phyloP scores from a whole-genome alignment of 805 yeast species.

The Saccharomycopsis guyanensis region DNA sequence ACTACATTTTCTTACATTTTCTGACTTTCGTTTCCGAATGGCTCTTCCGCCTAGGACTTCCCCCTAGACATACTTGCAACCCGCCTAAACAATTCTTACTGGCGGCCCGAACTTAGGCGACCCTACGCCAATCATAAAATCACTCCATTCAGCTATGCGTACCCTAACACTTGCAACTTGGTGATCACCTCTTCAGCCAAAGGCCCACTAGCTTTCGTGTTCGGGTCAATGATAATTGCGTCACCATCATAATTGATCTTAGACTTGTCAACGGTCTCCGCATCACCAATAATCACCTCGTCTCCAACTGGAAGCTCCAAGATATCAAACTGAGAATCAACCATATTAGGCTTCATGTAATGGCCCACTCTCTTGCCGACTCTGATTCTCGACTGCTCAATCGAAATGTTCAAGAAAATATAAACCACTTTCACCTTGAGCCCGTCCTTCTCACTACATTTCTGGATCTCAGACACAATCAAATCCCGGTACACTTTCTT shows the following conservation, averaged over 20 bases:
- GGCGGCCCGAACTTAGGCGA: too few relatives aligned
- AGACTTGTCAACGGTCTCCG: not conserved
- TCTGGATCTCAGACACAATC: conserved; percentile 35
- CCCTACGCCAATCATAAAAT: too few relatives aligned
- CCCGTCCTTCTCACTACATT: conserved; percentile 15
- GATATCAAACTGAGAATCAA: conserved; percentile 65
- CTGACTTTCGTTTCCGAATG: too few relatives aligned
- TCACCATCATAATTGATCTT: not conserved
- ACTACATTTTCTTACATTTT: too few relatives aligned
- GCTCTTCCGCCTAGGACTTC: too few relatives aligned
- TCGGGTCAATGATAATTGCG: conserved; percentile 1
- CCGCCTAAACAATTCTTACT: too few relatives aligned
- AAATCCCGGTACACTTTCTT: conserved; percentile 65
- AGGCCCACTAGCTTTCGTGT: not conserved
- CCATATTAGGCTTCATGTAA: conserved; percentile 84
- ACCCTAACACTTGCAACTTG: conserved; percentile 2
- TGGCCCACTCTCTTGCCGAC: conserved; percentile 64
- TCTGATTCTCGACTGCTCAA: conserved; percentile 52
- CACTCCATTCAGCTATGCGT: too few relatives aligned
- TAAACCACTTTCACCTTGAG: conserved; percentile 41
- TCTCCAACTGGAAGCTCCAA: conserved; percentile 59
- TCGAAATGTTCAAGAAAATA: conserved; percentile 60
- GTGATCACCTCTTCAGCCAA: not conserved
- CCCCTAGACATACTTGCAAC: too few relatives aligned
- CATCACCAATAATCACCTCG: conserved; percentile 22